Conservation (phyloP, 2,329 filamentous ascomycete genomes). For the Bipolaris sorokiniana region DNA sequence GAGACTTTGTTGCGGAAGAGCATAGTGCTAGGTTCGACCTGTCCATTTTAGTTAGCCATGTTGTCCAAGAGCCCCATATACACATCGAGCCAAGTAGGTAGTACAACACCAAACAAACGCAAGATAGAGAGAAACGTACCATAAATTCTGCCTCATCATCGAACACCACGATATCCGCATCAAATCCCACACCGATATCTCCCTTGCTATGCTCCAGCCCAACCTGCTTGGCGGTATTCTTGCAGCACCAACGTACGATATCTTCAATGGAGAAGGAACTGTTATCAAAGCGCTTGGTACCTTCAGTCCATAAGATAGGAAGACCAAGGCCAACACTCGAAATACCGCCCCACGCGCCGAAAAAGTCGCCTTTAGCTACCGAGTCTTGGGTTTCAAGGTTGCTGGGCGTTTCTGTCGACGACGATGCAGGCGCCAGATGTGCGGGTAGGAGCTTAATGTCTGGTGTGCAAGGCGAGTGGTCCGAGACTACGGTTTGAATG, state of each 20-base stretch:
- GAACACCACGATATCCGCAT: conserved; percentile 91
- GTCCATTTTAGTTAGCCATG: background rate
- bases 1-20: conserved; percentile 93
- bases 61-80: too few relatives aligned
- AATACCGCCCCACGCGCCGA: conserved; percentile 95
- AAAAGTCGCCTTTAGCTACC: conserved; percentile 75
- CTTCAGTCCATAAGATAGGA: conserved; percentile 85
- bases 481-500: conserved; percentile 89
- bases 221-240: conserved; percentile 86
- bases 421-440: conserved; percentile 63
- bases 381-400: conserved; percentile 20
- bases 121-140: conserved; percentile 54
- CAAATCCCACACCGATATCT: conserved; percentile 78
- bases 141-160: conserved; percentile 82
- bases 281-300: conserved; percentile 63
- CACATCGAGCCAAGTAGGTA: too few relatives aligned
- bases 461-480: conserved; percentile 95
- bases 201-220: conserved; percentile 83
- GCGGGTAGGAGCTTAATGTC: conserved; percentile 86
- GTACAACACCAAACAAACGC: too few relatives aligned
- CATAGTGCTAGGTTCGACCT: conserved; percentile 73
- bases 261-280: conserved; percentile 67
- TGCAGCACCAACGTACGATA: conserved; percentile 83
- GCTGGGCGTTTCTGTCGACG: conserved; percentile 39
- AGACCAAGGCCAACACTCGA: conserved; percentile 91